phyloP scores from a whole-genome alignment of 176 grass and related monocot genomes.

The Luzula sylvatica region DNA sequence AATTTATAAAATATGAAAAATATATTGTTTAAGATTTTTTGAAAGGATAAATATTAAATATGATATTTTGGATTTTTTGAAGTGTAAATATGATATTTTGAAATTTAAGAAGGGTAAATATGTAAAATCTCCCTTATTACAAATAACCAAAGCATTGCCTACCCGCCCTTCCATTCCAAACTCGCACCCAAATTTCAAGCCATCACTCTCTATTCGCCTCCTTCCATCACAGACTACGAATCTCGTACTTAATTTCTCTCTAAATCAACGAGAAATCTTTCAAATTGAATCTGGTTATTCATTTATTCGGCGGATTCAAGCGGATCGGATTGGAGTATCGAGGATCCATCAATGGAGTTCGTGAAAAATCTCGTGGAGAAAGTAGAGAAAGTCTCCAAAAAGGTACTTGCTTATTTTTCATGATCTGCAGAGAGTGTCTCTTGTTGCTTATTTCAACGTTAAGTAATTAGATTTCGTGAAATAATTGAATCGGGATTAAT shows the following conservation, averaged over 20 bases:
- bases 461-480: neutral
- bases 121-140: neutral
- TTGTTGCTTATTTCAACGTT: neutral
- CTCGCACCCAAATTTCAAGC: constrained; percentile 2
- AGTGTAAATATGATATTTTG: too few relatives aligned
- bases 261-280: neutral
- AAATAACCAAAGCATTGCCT: constrained; percentile 3
- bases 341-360: constrained; percentile 4
- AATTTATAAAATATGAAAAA: too few relatives aligned
- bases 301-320: neutral
- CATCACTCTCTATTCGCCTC: neutral
- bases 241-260: neutral
- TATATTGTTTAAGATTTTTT: too few relatives aligned
- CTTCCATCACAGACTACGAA: neutral
- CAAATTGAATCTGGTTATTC: neutral
- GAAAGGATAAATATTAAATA: too few relatives aligned
- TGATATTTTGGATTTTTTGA: too few relatives aligned
- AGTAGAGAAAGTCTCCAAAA: constrained; percentile 21
- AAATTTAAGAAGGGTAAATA: too few relatives aligned
- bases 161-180: constrained; percentile 19
- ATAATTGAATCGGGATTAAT: neutral
- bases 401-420: constrained; percentile 2
- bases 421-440: neutral
- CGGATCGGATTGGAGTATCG: neutral
- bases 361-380: constrained; percentile 20